These are phyloP conservation scores for Radiomyces spectabilis DNA, from an alignment of 192 early-diverging fungal genomes.

Conservation along the genomic window DNA sequence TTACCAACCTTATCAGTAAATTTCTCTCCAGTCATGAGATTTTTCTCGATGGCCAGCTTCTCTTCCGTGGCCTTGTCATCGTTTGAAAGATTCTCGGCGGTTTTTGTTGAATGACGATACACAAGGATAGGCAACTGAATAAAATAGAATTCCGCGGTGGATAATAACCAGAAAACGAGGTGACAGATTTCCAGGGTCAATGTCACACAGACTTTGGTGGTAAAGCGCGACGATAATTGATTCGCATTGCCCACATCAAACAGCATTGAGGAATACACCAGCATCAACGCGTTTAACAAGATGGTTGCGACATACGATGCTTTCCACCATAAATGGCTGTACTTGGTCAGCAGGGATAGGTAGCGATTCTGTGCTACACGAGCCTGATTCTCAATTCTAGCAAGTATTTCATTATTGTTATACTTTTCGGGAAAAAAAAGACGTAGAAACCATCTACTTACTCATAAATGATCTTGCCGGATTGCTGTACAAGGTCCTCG, in stretches of 20 bases:
- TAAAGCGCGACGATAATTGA: neutral
- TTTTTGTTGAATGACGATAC: constrained; percentile 1
- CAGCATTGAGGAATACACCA: constrained; percentile 1
- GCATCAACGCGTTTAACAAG: constrained; percentile 8
- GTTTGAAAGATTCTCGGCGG: too few relatives aligned
- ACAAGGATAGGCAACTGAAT: constrained; percentile 10
- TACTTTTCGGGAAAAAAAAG: too few relatives aligned
- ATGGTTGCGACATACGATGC: constrained; percentile 6
- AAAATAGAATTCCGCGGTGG: constrained; percentile 19
- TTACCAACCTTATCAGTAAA: too few relatives aligned
- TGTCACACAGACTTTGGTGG: neutral
- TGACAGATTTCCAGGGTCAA: neutral
- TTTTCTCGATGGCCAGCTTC: too few relatives aligned
- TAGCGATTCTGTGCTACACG: constrained; percentile 7
- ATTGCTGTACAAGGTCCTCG: constrained; percentile 17
- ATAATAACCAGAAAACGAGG: constrained; percentile 3
- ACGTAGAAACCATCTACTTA: neutral
- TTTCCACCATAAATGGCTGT: constrained; percentile 12
- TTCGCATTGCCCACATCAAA: neutral
- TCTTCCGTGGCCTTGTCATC: too few relatives aligned
- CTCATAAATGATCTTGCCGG: constrained; percentile 13
- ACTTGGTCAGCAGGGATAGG: constrained; percentile 6
- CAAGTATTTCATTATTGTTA: too few relatives aligned
- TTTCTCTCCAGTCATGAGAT: too few relatives aligned
- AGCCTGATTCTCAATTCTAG: constrained; percentile 17